Percentiles rank a stretch among this genome's conserved stretches.
These are phyloP conservation scores for Fusarium fujikuroi DNA, from an alignment of 2,329 filamentous ascomycete species.

Conservation along the genomic window DNA sequence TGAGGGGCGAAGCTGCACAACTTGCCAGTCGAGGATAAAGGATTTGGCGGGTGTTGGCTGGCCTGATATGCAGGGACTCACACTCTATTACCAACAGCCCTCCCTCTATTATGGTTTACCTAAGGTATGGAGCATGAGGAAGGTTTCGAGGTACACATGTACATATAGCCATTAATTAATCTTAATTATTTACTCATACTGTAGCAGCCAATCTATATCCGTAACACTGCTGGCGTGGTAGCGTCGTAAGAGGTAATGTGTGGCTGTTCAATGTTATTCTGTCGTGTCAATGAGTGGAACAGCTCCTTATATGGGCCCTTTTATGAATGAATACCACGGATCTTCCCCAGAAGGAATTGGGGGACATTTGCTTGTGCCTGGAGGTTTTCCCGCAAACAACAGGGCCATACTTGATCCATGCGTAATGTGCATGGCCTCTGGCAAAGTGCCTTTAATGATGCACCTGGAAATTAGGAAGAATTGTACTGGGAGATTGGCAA, in stretches of 20 bases:
- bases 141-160: not conserved
- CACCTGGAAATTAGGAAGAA: slow-evolving; percentile 36
- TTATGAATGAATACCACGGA: slow-evolving; percentile 5
- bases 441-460: slow-evolving; percentile 26
- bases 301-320: slow-evolving; percentile 9
- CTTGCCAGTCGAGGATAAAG: slow-evolving; percentile 3
- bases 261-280: slow-evolving; percentile 8
- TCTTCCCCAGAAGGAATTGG: slow-evolving; percentile 13
- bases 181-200: slow-evolving; percentile 23
- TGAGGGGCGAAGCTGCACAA: not conserved
- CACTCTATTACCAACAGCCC: not conserved
- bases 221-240: slow-evolving; percentile 25
- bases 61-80: slow-evolving; percentile 22
- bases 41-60: not conserved
- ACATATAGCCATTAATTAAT: not conserved
- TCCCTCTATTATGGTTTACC: not conserved
- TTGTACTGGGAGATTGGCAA: slow-evolving; percentile 14
- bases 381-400: slow-evolving; percentile 16
- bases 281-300: slow-evolving; percentile 19
- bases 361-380: slow-evolving; percentile 5
- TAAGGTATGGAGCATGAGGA: not conserved
- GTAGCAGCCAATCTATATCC: slow-evolving; percentile 29
- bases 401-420: slow-evolving; percentile 40
- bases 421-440: slow-evolving; percentile 40
- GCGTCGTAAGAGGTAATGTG: slow-evolving; percentile 24